Percentiles rank a stretch among this genome's conserved stretches.
Conservation (phyloP, 192 early-diverging fungal species). For the Funneliformis geosporum region DNA sequence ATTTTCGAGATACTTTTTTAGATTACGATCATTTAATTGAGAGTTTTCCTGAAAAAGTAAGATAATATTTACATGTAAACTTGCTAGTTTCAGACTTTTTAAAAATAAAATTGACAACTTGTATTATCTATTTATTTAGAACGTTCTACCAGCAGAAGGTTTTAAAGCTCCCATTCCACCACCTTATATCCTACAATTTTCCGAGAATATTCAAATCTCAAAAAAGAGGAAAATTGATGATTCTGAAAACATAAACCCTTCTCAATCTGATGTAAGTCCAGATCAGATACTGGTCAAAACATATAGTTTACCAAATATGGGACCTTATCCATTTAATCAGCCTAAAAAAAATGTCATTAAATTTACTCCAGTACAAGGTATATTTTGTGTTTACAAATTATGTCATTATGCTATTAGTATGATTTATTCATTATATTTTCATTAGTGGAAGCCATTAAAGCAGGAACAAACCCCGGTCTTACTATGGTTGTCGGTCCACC, state of each 20-base stretch:
- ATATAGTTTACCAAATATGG: conserved; percentile 66
- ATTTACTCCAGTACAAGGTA: conserved; percentile 86
- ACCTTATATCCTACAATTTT: conserved; percentile 80
- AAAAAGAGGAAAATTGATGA: conserved; percentile 49
- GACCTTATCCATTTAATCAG: conserved; percentile 73
- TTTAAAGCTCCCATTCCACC: conserved; percentile 45
- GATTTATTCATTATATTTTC: background rate
- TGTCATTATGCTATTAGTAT: conserved; percentile 4
- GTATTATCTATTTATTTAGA: conserved; percentile 13
- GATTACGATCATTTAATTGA: conserved; percentile 74
- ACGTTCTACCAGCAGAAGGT: conserved; percentile 41
- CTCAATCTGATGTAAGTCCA: conserved; percentile 34
- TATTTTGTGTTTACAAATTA: background rate
- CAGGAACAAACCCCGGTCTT: conserved; percentile 84
- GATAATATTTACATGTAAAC: background rate
- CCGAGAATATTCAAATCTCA: conserved; percentile 35
- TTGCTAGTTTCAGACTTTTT: background rate
- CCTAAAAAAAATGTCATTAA: conserved; percentile 70
- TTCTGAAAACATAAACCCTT: conserved; percentile 31
- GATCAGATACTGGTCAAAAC: conserved; percentile 62
- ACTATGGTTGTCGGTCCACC: conserved; percentile 97
- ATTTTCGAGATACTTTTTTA: conserved; percentile 90
- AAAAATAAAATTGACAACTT: background rate
- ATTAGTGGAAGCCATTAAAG: conserved; percentile 77
- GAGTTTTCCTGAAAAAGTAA: conserved; percentile 64